Evolutionary conservation across 352 stramenopile species (phyloP).

Genomic region (Phytophthora ohioensis): DNA sequence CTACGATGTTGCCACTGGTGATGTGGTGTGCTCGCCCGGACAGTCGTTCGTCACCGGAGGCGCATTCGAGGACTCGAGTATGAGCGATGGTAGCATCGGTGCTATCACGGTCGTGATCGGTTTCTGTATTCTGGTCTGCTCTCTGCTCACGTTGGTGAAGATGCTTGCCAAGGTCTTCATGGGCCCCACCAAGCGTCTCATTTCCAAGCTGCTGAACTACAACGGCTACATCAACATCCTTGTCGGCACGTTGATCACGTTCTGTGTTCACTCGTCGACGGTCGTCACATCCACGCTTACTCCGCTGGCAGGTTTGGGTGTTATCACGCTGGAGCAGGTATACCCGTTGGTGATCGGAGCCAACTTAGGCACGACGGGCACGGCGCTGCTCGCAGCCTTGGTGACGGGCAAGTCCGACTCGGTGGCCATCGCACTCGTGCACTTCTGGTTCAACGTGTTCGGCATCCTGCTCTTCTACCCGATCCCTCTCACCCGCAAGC

Average conservation of each 20-base stretch:
- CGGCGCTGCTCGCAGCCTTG: conserved; percentile 86
- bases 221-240: conserved; percentile 92
- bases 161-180: conserved; percentile 78
- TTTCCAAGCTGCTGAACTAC: conserved; percentile 90
- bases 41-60: conserved; percentile 53
- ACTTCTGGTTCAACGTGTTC: conserved; percentile 95
- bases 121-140: conserved; percentile 56
- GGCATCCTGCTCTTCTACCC: conserved; percentile 93
- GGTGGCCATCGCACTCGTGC: conserved; percentile 90
- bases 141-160: conserved; percentile 57
- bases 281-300: conserved; percentile 92
- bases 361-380: conserved; percentile 93
- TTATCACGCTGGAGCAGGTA: conserved; percentile 91
- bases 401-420: conserved; percentile 82
- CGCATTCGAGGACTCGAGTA: conserved; percentile 38
- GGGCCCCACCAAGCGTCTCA: conserved; percentile 83
- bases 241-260: conserved; percentile 86
- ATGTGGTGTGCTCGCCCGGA: conserved; percentile 30
- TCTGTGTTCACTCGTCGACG: conserved; percentile 91
- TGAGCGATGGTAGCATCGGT: conserved; percentile 57
- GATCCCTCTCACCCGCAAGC: conserved; percentile 83
- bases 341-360: conserved; percentile 92
- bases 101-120: conserved; percentile 57
- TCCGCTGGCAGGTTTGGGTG: conserved; percentile 88
- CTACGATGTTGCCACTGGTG: conserved; percentile 45